Conservation (phyloP, 148 eudicot species). For the Pharnaceum exiguum region DNA sequence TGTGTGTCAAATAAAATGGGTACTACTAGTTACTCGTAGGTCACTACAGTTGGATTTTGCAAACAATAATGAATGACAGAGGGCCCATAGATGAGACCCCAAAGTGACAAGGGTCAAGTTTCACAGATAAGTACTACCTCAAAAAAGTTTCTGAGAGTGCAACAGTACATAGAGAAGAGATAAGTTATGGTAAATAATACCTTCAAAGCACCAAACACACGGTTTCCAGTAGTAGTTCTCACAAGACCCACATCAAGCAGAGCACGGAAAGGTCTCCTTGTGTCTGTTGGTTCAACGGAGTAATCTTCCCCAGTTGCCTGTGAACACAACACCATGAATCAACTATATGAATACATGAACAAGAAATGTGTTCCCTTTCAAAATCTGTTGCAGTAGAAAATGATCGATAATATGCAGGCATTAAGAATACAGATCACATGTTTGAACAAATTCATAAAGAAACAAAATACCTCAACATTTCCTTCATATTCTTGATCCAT, state of each 20-base stretch:
- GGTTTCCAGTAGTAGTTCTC: constrained; percentile 73
- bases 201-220: constrained; percentile 87
- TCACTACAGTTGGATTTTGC: no score
- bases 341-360: background rate
- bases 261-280: constrained; percentile 87
- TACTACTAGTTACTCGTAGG: no score
- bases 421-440: no score
- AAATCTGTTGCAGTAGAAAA: no score
- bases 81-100: no score
- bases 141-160: background rate
- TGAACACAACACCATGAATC: background rate
- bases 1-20: no score
- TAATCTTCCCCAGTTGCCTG: constrained; percentile 82
- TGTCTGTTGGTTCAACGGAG: constrained; percentile 77
- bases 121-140: no score
- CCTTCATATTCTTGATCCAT: constrained; percentile 75
- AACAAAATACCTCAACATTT: constrained; percentile 73
- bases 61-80: no score
- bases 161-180: background rate
- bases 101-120: no score
- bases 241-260: constrained; percentile 80
- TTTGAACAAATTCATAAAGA: no score
- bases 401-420: no score
- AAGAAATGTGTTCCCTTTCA: no score
- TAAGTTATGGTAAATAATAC: constrained; percentile 21